Conservation (phyloP, 768 basidiomycete species). For the Sporobolomyces roseus region DNA sequence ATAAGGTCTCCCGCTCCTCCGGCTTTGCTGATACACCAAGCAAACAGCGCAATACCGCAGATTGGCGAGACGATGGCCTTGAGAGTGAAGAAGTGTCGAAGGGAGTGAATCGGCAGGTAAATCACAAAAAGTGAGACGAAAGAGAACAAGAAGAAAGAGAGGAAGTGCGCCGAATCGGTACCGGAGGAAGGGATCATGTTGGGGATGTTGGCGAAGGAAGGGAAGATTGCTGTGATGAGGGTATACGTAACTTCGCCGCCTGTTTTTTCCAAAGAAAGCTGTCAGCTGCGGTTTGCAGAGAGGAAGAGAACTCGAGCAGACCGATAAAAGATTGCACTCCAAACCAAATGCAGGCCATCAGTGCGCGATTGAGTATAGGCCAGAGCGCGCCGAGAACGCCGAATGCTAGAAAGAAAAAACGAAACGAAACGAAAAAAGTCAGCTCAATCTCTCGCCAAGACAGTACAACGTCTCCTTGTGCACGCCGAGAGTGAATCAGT, state of each 20-base stretch:
- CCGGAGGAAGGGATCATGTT: constrained; percentile 74
- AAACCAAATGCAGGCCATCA: constrained; percentile 45
- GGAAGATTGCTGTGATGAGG: constrained; percentile 73
- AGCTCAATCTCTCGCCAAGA: too few species aligned
- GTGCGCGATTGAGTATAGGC: constrained; percentile 30
- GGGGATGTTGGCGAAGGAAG: constrained; percentile 52
- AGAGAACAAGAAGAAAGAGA: constrained; percentile 86
- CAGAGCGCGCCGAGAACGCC: constrained; percentile 62
- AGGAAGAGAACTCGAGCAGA: too few species aligned
- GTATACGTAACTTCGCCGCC: constrained; percentile 70
- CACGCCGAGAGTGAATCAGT: too few species aligned
- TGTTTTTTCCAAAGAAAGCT: too few species aligned
- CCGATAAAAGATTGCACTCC: constrained; percentile 63
- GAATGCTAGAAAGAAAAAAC: too few species aligned
- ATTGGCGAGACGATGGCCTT: constrained; percentile 70
- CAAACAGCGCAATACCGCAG: constrained; percentile 66
- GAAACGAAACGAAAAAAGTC: too few species aligned
- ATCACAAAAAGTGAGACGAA: constrained; percentile 61
- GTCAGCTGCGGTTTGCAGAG: too few species aligned
- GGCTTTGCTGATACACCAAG: constrained; percentile 71
- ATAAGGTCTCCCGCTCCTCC: constrained; percentile 73
- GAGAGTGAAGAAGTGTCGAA: constrained; percentile 73
- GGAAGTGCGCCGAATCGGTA: constrained; percentile 67
- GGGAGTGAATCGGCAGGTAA: constrained; percentile 68
- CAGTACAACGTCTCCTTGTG: too few species aligned